These are phyloP conservation scores for Pseudotsuga menziesii DNA, from an alignment of 75 land plant genomes.

Conservation along the genomic window DNA sequence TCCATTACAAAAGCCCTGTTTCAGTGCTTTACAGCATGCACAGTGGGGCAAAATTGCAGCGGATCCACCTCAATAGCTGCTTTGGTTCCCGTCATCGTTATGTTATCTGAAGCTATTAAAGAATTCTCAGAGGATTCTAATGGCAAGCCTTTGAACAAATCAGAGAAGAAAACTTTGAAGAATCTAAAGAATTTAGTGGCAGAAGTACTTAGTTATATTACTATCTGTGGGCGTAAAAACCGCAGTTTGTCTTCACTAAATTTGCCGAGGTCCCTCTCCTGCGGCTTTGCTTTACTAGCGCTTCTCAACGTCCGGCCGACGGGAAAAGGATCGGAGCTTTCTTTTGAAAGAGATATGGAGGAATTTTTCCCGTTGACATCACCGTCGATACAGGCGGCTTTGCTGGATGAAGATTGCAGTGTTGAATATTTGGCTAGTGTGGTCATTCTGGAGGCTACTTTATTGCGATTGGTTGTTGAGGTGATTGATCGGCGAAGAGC, in stretches of 20 bases:
- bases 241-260: neutral
- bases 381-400: neutral
- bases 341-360: neutral
- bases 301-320: neutral
- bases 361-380: neutral
- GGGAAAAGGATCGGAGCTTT: neutral
- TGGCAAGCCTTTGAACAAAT: neutral
- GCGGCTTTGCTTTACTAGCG: neutral
- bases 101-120: neutral
- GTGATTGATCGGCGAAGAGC: neutral
- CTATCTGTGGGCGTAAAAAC: neutral
- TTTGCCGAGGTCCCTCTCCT: neutral
- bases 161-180: neutral
- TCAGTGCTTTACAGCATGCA: neutral
- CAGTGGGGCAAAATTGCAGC: neutral
- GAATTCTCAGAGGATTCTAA: neutral
- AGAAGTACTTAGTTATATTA: neutral
- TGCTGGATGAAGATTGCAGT: neutral
- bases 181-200: neutral
- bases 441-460: neutral
- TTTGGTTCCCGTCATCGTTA: neutral
- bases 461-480: slow-evolving; percentile 4
- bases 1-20: neutral
- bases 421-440: slow-evolving; percentile 6
- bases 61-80: neutral